A percentile compares a stretch with the other conserved stretches of the same genome.
Conservation (phyloP, 139 green algal species). For the Diplosphaera chodatii region DNA sequence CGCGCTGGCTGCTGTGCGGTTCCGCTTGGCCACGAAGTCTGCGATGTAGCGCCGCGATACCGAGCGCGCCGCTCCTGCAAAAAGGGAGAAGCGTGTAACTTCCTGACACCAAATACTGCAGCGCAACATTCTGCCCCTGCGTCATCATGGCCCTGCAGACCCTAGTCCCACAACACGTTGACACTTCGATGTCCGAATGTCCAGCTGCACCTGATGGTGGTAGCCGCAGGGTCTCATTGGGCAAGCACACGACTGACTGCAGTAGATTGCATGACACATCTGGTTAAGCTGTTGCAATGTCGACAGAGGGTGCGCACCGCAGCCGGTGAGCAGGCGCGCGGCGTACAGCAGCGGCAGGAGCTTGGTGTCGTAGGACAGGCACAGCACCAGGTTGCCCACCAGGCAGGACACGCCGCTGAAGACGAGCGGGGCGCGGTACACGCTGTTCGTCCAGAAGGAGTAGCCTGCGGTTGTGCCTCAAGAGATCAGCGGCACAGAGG, state of each 20-base stretch:
- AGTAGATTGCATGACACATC: too few relatives aligned
- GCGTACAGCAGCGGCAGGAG: constrained; percentile 31
- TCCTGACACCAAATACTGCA: not conserved
- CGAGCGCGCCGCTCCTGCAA: constrained; percentile 27
- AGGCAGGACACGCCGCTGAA: constrained; percentile 21
- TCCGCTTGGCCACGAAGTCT: constrained; percentile 31
- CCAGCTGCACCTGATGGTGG: too few relatives aligned
- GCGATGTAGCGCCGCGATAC: constrained; percentile 55
- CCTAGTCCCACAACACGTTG: too few relatives aligned
- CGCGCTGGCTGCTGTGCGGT: constrained; percentile 33
- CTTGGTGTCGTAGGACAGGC: constrained; percentile 28
- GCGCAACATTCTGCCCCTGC: too few relatives aligned
- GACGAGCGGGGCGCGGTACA: constrained; percentile 40
- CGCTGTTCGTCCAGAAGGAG: constrained; percentile 44
- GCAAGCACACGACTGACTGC: too few relatives aligned
- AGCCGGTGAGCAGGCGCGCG: constrained; percentile 37
- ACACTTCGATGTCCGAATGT: too few relatives aligned
- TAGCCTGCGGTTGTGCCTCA: constrained; percentile 24
- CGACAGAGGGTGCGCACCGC: constrained; percentile 7
- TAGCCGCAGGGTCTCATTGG: too few relatives aligned
- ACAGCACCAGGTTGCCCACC: constrained; percentile 34
- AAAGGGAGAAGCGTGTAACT: too few relatives aligned
- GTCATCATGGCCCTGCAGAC: too few relatives aligned
- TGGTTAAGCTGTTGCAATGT: too few relatives aligned
- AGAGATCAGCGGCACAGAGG: too few relatives aligned